Evolutionary conservation across 352 stramenopile species (phyloP).

Genomic region (Pythium rhizo-oryzae): DNA sequence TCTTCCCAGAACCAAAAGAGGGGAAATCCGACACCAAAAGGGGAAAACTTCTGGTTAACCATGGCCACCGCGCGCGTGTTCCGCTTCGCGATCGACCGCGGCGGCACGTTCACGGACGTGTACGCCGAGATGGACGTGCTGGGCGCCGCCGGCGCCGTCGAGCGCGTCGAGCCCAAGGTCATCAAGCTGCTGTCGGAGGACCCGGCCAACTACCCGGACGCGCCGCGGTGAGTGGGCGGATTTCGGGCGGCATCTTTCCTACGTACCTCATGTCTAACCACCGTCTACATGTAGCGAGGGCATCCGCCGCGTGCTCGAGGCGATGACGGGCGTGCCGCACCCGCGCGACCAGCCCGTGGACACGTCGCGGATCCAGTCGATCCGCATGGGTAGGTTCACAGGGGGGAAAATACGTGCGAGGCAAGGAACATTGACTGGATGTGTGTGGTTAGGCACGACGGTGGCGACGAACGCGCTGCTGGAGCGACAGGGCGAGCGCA

Average conservation of each 20-base stretch:
- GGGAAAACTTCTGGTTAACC: neutral
- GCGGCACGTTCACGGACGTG: slow-evolving; percentile 99
- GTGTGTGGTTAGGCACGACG: slow-evolving; percentile 85
- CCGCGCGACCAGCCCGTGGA: slow-evolving; percentile 83
- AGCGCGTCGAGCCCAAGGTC: slow-evolving; percentile 73
- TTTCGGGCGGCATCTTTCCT: too few relatives aligned
- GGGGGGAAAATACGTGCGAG: too few relatives aligned
- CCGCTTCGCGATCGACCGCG: slow-evolving; percentile 97
- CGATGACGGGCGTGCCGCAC: slow-evolving; percentile 90
- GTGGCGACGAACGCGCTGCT: slow-evolving; percentile 99
- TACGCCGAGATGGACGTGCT: slow-evolving; percentile 93
- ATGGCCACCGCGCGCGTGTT: slow-evolving; percentile 58
- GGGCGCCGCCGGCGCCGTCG: slow-evolving; percentile 49
- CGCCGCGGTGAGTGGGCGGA: slow-evolving; percentile 93
- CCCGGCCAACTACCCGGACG: slow-evolving; percentile 97
- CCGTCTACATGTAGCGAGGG: slow-evolving; percentile 43
- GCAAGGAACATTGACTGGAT: neutral
- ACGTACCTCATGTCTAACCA: too few relatives aligned
- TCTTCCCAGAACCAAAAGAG: neutral
- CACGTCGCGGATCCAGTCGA: slow-evolving; percentile 93
- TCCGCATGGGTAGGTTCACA: slow-evolving; percentile 99
- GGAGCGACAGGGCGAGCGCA: slow-evolving; percentile 95
- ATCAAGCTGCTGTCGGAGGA: slow-evolving; percentile 98
- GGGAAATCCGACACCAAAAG: neutral
- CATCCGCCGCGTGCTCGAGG: slow-evolving; percentile 95